Percentiles rank a stretch among this genome's conserved stretches.
These are phyloP conservation scores for Aspergillus sp. DNA, from an alignment of 2,329 filamentous ascomycete genomes.

Conservation along the genomic window DNA sequence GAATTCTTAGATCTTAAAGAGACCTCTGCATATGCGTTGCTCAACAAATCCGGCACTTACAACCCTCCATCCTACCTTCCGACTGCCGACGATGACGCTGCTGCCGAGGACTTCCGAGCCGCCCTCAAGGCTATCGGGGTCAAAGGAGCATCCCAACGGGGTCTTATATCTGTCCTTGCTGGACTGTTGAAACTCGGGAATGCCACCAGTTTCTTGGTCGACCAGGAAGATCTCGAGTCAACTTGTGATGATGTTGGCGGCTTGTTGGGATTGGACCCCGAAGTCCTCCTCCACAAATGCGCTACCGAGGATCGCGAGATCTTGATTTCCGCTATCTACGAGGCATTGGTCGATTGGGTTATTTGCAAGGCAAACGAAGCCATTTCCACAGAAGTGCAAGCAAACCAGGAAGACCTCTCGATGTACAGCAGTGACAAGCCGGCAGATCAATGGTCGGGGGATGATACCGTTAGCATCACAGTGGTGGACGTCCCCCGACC, in stretches of 20 bases:
- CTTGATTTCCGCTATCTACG: constrained; percentile 79
- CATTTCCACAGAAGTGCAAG: constrained; percentile 66
- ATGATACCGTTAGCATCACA: constrained; percentile 80
- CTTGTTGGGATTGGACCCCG: constrained; percentile 77
- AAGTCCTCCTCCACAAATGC: constrained; percentile 68
- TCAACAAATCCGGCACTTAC: constrained; percentile 79
- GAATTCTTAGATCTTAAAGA: constrained; percentile 78
- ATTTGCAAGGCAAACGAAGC: constrained; percentile 79
- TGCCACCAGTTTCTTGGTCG: constrained; percentile 73
- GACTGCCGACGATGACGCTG: constrained; percentile 82
- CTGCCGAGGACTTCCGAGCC: constrained; percentile 84
- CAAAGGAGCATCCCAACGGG: constrained; percentile 72
- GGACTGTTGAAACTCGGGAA: constrained; percentile 88
- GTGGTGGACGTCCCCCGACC: constrained; percentile 78
- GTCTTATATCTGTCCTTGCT: constrained; percentile 76
- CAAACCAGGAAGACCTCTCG: constrained; percentile 57
- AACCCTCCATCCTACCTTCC: constrained; percentile 79
- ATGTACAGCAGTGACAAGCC: constrained; percentile 52
- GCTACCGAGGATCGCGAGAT: constrained; percentile 76
- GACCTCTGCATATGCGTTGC: constrained; percentile 65
- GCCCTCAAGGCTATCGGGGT: constrained; percentile 88
- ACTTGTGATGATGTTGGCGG: constrained; percentile 85
- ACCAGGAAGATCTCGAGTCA: constrained; percentile 74
- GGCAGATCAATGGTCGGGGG: constrained; percentile 50
- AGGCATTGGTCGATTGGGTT: constrained; percentile 91